A percentile compares a stretch with the other conserved stretches of the same genome.
Evolutionary conservation across 176 grass and related monocot genomes (phyloP).

Genomic region (Aegilops speltoides): DNA sequence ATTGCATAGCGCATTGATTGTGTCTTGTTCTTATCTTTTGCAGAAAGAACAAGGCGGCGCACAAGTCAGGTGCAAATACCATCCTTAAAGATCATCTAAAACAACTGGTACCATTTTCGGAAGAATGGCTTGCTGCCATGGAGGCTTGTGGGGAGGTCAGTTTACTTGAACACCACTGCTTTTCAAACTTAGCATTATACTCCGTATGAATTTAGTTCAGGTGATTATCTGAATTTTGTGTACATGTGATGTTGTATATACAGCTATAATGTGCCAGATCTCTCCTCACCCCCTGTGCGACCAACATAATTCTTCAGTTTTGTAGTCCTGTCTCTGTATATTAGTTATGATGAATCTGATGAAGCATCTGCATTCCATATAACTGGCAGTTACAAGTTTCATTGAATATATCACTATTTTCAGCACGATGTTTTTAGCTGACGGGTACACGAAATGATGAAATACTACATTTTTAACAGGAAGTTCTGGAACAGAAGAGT

Average conservation of each 20-base stretch:
- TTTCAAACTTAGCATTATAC: neutral
- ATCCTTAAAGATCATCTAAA: slow-evolving; percentile 42
- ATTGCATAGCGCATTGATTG: slow-evolving; percentile 21
- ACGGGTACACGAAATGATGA: neutral
- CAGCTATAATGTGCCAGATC: neutral
- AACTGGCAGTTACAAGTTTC: too few species aligned
- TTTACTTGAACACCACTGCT: slow-evolving; percentile 20
- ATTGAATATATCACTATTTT: neutral
- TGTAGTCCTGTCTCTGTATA: neutral
- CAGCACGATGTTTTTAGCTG: neutral
- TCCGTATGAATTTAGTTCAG: neutral
- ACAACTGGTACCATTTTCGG: slow-evolving; percentile 65
- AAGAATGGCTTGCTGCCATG: slow-evolving; percentile 86
- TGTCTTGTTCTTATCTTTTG: slow-evolving; percentile 37
- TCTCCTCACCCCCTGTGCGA: neutral
- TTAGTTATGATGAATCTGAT: neutral
- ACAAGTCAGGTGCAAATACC: slow-evolving; percentile 26
- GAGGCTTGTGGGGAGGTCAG: slow-evolving; percentile 79
- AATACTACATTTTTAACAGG: slow-evolving; percentile 45
- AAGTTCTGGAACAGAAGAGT: slow-evolving; percentile 79
- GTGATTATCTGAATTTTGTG: slow-evolving; percentile 22
- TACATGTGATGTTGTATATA: neutral
- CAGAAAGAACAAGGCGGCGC: slow-evolving; percentile 29
- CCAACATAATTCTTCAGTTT: neutral
- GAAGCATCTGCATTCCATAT: neutral